These are phyloP conservation scores for Pseudopithomyces chartarum DNA, from an alignment of 2,329 filamentous ascomycete genomes.

Conservation along the genomic window DNA sequence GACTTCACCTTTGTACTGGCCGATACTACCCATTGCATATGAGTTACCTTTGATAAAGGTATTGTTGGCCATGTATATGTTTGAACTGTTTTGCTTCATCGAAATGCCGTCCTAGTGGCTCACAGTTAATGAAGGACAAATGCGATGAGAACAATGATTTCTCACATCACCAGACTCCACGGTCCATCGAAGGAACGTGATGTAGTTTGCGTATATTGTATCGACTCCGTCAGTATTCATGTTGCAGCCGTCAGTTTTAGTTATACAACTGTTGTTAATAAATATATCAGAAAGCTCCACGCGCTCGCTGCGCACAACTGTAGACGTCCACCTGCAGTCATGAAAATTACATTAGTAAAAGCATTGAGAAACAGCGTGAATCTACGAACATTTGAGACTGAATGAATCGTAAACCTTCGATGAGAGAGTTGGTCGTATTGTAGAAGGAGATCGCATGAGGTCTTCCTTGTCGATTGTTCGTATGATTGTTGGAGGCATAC, in stretches of 20 bases:
- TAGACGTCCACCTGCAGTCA: slow-evolving; percentile 53
- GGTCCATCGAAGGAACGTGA: slow-evolving; percentile 41
- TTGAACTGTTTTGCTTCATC: slow-evolving; percentile 60
- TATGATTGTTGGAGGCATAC: slow-evolving; percentile 54
- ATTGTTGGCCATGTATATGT: slow-evolving; percentile 57
- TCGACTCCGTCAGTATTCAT: slow-evolving; percentile 55
- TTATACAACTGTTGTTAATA: slow-evolving; percentile 51
- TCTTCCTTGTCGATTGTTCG: slow-evolving; percentile 36
- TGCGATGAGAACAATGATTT: not conserved
- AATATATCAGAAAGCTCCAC: slow-evolving; percentile 56
- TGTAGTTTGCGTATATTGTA: slow-evolving; percentile 58
- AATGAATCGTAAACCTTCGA: slow-evolving; percentile 56
- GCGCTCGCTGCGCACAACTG: slow-evolving; percentile 53
- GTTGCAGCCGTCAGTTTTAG: slow-evolving; percentile 1
- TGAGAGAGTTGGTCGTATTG: slow-evolving; percentile 52
- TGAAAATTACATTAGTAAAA: not conserved
- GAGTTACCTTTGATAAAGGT: slow-evolving; percentile 57
- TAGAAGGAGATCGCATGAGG: slow-evolving; percentile 59
- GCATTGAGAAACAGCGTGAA: too few species aligned
- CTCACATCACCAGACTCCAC: slow-evolving; percentile 14
- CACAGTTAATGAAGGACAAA: not conserved
- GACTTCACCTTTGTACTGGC: slow-evolving; percentile 54
- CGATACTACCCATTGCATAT: slow-evolving; percentile 63
- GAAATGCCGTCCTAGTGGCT: slow-evolving; percentile 48
- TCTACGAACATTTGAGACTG: slow-evolving; percentile 57